A percentile compares a stretch with the other conserved stretches of the same genome.
Evolutionary conservation across 768 basidiomycete genomes (phyloP).

Genomic region (Steccherinum ochraceum): DNA sequence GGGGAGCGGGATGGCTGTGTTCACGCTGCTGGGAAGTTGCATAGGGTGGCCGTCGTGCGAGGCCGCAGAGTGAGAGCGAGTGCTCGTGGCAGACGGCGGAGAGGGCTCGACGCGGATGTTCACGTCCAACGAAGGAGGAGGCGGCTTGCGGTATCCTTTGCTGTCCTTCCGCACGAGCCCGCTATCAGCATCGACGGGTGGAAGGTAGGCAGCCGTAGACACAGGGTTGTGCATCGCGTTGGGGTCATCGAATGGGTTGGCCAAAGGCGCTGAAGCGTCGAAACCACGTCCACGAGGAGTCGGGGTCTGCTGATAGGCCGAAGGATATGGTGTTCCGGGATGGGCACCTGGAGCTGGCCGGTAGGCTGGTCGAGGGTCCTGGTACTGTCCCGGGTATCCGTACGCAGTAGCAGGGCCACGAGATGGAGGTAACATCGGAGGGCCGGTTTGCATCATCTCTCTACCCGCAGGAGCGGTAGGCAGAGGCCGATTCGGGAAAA

Average conservation of each 20-base stretch:
- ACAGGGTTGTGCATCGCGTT: neutral
- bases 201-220: constrained; percentile 2
- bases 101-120: constrained; percentile 9
- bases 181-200: constrained; percentile 6
- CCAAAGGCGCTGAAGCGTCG: constrained; percentile 2
- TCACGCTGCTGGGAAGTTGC: constrained; percentile 7
- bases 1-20: constrained; percentile 9
- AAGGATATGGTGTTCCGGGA: too few relatives aligned
- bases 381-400: too few relatives aligned
- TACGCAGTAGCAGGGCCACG: too few relatives aligned
- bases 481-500: neutral
- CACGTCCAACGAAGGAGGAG: constrained; percentile 12
- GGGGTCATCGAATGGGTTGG: constrained; percentile 7
- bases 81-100: neutral
- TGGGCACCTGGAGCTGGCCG: too few relatives aligned
- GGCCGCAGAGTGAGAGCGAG: constrained; percentile 8
- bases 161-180: neutral
- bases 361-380: too few relatives aligned
- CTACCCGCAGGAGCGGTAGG: neutral
- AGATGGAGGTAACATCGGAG: too few relatives aligned
- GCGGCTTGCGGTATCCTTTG: constrained; percentile 13
- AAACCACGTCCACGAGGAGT: neutral
- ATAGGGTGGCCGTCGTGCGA: constrained; percentile 12
- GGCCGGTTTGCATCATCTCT: too few relatives aligned
- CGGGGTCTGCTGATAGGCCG: neutral